Evolutionary conservation across 2,329 filamentous ascomycete genomes (phyloP), one percentile per base, ranked within the genome.

Genomic region (Nemania abortiva): DNA sequence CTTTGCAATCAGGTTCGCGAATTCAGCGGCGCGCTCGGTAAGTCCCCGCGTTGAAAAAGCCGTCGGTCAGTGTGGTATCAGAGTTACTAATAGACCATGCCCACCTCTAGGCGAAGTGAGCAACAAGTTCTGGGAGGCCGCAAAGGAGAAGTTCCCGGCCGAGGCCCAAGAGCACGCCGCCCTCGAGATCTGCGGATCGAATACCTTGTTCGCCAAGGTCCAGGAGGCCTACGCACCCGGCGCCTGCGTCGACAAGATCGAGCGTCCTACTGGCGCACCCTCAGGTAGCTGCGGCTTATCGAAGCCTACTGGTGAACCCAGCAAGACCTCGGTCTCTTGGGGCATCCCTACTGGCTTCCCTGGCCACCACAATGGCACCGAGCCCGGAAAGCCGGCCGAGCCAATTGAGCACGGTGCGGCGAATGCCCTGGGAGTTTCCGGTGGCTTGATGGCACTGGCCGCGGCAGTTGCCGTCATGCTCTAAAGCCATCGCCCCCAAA

Each of bases 81-180:
- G 1, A 6, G 50, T 50, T 5, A 60, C 59, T 68, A 49, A 70
- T 34, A 49, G 10, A 18, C n/a, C 15, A 5, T 57, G 7, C 29
- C 29, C 34, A 24, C 27, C 18, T 42, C 24, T 54, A 73, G 71
- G 22, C 29, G 15, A 42, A 9, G 60, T 61, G n/a, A 66, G 58
- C 56, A 61, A 69, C 53, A 27, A 69, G 1, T 69, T 73, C 54
- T 74, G 67, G 65, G 34, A 18, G 18, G 55, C 65, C 45, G 34
- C 54, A 7, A 66, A 42, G 34, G 29, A 7, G 18, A 73, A 73
- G 58, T 73, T 65, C 65, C 72, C 72, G 2, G 13, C 29, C 6
- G 63, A 64, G 29, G n/a, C 42, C 31, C 69, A 71, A 34, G 54
- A 31, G 1, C 15, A 49, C 37, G 70, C 65, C 7, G n/a, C 4